phyloP scores from a whole-genome alignment of 352 stramenopile genomes.

The Pythium sukuiense region DNA sequence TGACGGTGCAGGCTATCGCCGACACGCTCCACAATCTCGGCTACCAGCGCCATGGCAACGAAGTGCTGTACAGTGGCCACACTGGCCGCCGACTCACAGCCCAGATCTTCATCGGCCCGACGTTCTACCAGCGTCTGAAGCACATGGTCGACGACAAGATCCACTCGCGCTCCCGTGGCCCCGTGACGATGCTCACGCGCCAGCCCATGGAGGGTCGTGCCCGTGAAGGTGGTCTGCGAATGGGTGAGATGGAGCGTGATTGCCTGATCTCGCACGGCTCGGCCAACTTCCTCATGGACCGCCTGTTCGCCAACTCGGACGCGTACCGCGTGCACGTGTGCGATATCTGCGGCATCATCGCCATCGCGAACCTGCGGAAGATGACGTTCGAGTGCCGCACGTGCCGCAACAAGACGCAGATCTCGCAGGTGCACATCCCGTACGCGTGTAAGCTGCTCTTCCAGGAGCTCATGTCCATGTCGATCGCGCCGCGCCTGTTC shows the following conservation, averaged over 20 bases:
- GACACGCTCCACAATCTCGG: slow-evolving; percentile 94
- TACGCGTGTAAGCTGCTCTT: slow-evolving; percentile 99
- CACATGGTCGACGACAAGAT: slow-evolving; percentile 99
- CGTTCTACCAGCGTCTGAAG: slow-evolving; percentile 99
- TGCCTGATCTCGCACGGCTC: slow-evolving; percentile 99
- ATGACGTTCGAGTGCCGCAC: slow-evolving; percentile 98
- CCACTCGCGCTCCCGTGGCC: slow-evolving; percentile 93
- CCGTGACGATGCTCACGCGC: slow-evolving; percentile 97
- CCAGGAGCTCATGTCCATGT: slow-evolving; percentile 99
- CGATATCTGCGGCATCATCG: slow-evolving; percentile 98
- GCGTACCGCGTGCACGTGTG: slow-evolving; percentile 99
- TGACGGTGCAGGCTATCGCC: slow-evolving; percentile 98
- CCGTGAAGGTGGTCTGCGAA: slow-evolving; percentile 97
- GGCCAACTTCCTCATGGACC: slow-evolving; percentile 99
- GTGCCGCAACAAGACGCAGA: slow-evolving; percentile 94
- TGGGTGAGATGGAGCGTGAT: slow-evolving; percentile 99
- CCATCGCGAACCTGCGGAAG: slow-evolving; percentile 98
- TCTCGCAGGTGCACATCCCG: slow-evolving; percentile 97
- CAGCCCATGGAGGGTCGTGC: slow-evolving; percentile 99
- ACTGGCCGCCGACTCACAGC: slow-evolving; percentile 96
- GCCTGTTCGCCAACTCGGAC: slow-evolving; percentile 99
- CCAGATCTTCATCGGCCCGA: slow-evolving; percentile 99
- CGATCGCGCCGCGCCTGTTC: slow-evolving; percentile 98
- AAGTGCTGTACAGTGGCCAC: slow-evolving; percentile 99
- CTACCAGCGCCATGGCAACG: slow-evolving; percentile 99